Conservation (phyloP, 225 moss, liverwort and hornwort genomes). For the Neckera pumila region DNA sequence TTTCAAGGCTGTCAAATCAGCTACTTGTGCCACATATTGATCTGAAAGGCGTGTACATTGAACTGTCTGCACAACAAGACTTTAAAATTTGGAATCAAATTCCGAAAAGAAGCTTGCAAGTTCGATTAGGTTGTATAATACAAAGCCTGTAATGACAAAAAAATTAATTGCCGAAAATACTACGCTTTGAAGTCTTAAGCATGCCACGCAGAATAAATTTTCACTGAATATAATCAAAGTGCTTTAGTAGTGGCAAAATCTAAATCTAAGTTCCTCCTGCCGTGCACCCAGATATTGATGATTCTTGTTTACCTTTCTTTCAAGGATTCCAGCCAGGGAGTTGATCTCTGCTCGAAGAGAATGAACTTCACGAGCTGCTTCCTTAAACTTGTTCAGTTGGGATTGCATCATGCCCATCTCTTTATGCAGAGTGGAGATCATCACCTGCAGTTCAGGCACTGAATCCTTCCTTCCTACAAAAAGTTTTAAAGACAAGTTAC, state of each 20-base stretch:
- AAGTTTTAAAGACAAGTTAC: not conserved
- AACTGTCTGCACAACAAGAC: slow-evolving; percentile 33
- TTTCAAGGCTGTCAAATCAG: slow-evolving; percentile 56
- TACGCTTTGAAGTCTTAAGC: not conserved
- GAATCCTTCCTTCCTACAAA: slow-evolving; percentile 78
- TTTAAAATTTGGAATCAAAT: not conserved
- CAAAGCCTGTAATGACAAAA: not conserved
- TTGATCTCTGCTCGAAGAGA: slow-evolving; percentile 82
- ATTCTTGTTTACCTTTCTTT: slow-evolving; percentile 55
- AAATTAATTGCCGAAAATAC: not conserved
- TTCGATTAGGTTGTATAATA: not conserved
- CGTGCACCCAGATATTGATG: not conserved
- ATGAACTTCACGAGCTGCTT: slow-evolving; percentile 77
- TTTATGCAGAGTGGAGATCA: slow-evolving; percentile 89
- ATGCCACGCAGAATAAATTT: not conserved
- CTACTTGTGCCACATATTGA: slow-evolving; percentile 51
- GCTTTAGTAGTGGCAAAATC: not conserved
- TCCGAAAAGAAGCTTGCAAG: not conserved
- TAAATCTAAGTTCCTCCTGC: not conserved
- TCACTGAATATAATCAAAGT: not conserved
- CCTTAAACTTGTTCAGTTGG: slow-evolving; percentile 84
- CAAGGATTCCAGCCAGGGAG: slow-evolving; percentile 54
- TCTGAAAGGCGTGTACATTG: slow-evolving; percentile 63
- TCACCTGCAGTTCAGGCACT: slow-evolving; percentile 92
- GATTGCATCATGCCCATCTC: slow-evolving; percentile 99